Evolutionary conservation across 805 yeast species (phyloP), one percentile per base, ranked within the genome.

Genomic region (Wickerhamomyces chaumierensis): DNA sequence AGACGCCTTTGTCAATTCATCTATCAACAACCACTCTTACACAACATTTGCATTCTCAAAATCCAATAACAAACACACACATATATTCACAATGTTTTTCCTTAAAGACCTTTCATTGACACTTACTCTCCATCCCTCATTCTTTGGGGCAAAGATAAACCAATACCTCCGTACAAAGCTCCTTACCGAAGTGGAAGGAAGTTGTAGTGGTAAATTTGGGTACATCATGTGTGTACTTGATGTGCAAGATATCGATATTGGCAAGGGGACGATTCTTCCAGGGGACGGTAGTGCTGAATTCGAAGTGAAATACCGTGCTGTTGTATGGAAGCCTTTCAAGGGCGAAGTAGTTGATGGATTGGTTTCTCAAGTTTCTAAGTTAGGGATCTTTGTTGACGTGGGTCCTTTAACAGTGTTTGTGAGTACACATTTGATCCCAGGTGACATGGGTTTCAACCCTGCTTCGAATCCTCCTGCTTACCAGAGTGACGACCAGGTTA

Each of bases 281-380:
- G 80, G 88, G 18, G 78, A 80, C 41, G 98, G 98, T 2, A 79
- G 87, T 52, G 97, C 98, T 0, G 96, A 87, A 61, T 92, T 92
- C 53, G 94, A 86, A 51, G 97, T 92, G 39, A 85, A 86, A 60
- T 92, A 92, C 59, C 69, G 95, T 49, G 98, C 98, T 0, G 88
- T 92, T 38, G 96, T 92, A 27, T 92, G 96, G 94, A 83, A 90
- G 55, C 98, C 98, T 4, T 92, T 92, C 65, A 92, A 92, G 63
- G 98, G 97, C 28, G 98, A 92, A 62, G 98, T 92, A 7, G 97
- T 92, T 19, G 98, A 92, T 60, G 98, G 94, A 5, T 78, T 90
- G 18, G 97, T 92, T 14, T 83, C 95, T 13, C 83, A 85, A 25
- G 96, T 94, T 36, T 86, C 82, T 60, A 86, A 76, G 55, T 82